Conservation (phyloP, 2,329 filamentous ascomycete genomes). For the Periconia macrospinosa region DNA sequence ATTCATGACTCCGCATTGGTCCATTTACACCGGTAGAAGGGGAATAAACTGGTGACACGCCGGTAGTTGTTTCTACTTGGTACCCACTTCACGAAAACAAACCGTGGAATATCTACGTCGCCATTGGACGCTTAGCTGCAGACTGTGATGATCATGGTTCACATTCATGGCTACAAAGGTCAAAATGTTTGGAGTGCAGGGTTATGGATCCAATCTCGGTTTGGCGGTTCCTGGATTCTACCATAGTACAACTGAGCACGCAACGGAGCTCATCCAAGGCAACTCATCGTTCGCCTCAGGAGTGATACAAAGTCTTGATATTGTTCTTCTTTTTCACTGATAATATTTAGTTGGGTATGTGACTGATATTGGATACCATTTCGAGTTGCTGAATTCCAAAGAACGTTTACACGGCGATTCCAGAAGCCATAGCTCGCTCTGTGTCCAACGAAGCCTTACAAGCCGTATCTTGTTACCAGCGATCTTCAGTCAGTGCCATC, state of each 20-base stretch:
- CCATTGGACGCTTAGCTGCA: not conserved
- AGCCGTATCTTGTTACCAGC: not conserved
- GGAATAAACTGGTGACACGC: slow-evolving; percentile 8
- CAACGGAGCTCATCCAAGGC: not conserved
- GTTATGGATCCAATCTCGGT: not conserved
- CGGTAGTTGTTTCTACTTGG: slow-evolving; percentile 13
- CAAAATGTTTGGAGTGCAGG: not conserved
- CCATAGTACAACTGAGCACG: slow-evolving; percentile 1
- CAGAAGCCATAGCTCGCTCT: not conserved
- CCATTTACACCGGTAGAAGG: slow-evolving; percentile 13
- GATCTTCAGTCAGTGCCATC: not conserved
- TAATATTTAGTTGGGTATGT: too few species aligned
- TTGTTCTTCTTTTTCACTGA: not conserved
- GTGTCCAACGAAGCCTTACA: not conserved
- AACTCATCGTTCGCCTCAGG: not conserved
- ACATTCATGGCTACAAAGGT: not conserved
- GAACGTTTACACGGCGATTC: too few species aligned
- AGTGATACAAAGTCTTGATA: not conserved
- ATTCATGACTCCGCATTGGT: slow-evolving; percentile 1
- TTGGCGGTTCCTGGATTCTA: not conserved
- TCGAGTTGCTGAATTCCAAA: too few species aligned
- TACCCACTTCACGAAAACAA: slow-evolving; percentile 3
- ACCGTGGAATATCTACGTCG: not conserved
- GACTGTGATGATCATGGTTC: not conserved
- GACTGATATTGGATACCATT: too few species aligned